Conservation (phyloP, 495 filamentous ascomycete genomes). For the Lasiosphaeriaceae sp. region DNA sequence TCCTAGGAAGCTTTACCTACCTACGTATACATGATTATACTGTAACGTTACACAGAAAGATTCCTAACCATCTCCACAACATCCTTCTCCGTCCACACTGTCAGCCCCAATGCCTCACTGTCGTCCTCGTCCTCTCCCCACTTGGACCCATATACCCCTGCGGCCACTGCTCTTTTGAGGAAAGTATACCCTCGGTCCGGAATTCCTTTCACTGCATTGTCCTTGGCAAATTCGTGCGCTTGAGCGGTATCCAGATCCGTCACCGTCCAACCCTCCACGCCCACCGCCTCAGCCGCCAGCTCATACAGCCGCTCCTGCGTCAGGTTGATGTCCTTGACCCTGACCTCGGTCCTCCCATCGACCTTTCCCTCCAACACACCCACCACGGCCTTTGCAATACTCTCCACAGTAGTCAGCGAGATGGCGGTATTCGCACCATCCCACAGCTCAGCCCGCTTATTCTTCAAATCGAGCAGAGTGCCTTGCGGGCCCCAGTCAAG, state of each 20-base stretch:
- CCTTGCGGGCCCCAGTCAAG: conserved; percentile 34
- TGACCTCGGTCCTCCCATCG: conserved; percentile 42
- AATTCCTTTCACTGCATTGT: too few species aligned
- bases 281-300: conserved; percentile 30
- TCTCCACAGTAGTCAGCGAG: conserved; percentile 35
- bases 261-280: conserved; percentile 28
- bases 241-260: conserved; percentile 1
- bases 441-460: conserved; percentile 34
- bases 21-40: too few species aligned
- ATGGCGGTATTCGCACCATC: conserved; percentile 44
- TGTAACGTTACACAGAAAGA: too few species aligned
- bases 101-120: too few species aligned
- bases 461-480: conserved; percentile 32
- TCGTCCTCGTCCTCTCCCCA: too few species aligned
- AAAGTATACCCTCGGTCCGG: too few species aligned
- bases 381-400: conserved; percentile 38
- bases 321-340: conserved; percentile 36
- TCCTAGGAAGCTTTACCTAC: too few species aligned
- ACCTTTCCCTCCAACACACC: conserved; percentile 38
- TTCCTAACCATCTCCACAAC: too few species aligned
- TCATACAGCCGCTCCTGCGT: conserved; percentile 39
- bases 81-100: too few species aligned
- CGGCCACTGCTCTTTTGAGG: too few species aligned
- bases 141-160: too few species aligned
- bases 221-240: background rate